These are phyloP conservation scores for Exophiala sideris DNA, from an alignment of 2,329 filamentous ascomycete species.

Conservation along the genomic window DNA sequence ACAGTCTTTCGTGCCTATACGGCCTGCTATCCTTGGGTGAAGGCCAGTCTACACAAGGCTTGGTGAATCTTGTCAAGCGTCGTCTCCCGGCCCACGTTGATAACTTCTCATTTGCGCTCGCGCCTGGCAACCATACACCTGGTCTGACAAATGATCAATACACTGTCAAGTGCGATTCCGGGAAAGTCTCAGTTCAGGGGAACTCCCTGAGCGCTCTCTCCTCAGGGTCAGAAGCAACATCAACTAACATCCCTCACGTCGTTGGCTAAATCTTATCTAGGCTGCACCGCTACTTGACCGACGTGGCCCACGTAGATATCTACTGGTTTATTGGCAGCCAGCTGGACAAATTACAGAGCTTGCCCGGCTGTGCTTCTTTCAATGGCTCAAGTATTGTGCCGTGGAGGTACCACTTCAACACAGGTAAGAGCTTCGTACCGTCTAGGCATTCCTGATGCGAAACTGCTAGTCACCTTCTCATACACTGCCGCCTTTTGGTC, in stretches of 20 bases:
- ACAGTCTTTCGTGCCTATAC: no score
- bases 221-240: not conserved
- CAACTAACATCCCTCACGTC: not conserved
- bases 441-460: slow-evolving; percentile 13
- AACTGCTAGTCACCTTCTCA: slow-evolving; percentile 47
- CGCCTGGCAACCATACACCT: not conserved
- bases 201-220: slow-evolving; percentile 2
- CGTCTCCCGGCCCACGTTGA: not conserved
- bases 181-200: not conserved
- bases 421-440: slow-evolving; percentile 18
- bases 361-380: slow-evolving; percentile 36
- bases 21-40: not conserved
- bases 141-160: not conserved
- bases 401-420: slow-evolving; percentile 53
- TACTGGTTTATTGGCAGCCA: slow-evolving; percentile 48
- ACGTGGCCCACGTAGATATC: slow-evolving; percentile 44
- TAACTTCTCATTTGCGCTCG: not conserved
- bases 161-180: not conserved
- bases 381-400: slow-evolving; percentile 41
- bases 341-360: slow-evolving; percentile 34
- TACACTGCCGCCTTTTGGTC: slow-evolving; percentile 52
- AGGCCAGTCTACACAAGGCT: not conserved
- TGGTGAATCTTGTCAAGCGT: slow-evolving; percentile 1
- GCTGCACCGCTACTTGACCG: slow-evolving; percentile 34
- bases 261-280: not conserved